Base-by-base conservation (phyloP, 2,329 filamentous ascomycete genomes). In the Aureobasidium leucospermi region DNA sequence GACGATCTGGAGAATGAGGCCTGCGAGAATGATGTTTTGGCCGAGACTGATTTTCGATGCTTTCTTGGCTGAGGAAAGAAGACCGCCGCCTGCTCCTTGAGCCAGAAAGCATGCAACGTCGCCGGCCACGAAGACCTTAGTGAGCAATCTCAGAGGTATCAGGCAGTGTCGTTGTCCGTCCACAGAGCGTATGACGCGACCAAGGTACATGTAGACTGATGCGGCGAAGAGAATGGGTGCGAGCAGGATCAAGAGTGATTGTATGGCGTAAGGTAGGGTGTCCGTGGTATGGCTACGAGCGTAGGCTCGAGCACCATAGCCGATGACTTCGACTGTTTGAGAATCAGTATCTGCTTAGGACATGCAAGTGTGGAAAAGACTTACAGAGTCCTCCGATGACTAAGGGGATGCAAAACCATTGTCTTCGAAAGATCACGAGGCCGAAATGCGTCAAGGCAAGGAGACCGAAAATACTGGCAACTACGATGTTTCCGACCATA, bases 1-100 rank as follows among this genome's bases (percentile, higher is more conserved):
- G 43, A 81, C 42, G 29, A 86, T 75, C 66, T 87, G 84, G 16
- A 85, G 68, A 32, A 80, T 67, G 2, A 87, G 71, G 3, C 84
- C 84, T 1, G 64, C 78, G 8, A 85, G 69, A 15, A 86, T 77
- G 52, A 85, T 72, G 23, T 78, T 75, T 63, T 81, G 67, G n/a
- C 78, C 81, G 15, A 71, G 68, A 29, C 74, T 67, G 9, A 63
- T 68, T 29, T 45, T 63, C 42, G 53, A 61, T 8, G 34, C 3
- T 36, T 36, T 36, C 13, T 36, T 36, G 34, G 34, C 34, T 9
- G 34, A 36, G 34, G 39, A 67, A 63, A 69, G 63, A 43, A 79
- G 64, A 1, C 75, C 75, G n/a, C 70, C 75, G 16, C 79, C 79
- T 32, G 70, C 71, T n/a, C 71, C 72, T 67, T 85, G 82, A 3